A percentile compares a stretch with the other conserved stretches of the same genome.
Conservation (phyloP, 441 rosid genomes). For the Francoa sonchifolia region DNA sequence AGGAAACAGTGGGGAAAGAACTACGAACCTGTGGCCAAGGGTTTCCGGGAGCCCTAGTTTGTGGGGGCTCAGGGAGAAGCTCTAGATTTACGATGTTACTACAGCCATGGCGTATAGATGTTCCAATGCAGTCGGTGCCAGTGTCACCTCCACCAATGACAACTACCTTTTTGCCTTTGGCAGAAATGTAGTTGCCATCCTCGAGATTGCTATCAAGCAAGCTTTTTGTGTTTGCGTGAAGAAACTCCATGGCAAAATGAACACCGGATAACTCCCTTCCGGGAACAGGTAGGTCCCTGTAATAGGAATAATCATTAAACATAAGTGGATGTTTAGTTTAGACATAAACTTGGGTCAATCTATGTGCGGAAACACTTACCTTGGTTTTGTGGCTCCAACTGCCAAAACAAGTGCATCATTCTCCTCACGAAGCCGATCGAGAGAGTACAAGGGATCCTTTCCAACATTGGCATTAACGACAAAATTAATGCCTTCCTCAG, state of each 20-base stretch:
- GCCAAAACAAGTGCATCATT: conserved; percentile 88
- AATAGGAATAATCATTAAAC: conserved; percentile 10
- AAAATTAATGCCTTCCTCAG: conserved; percentile 77
- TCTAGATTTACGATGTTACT: conserved; percentile 68
- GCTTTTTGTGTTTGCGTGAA: conserved; percentile 93
- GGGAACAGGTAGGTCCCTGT: conserved; percentile 97
- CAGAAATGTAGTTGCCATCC: conserved; percentile 86
- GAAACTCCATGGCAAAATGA: conserved; percentile 98
- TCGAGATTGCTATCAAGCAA: conserved; percentile 78
- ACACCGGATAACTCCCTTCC: conserved; percentile 83
- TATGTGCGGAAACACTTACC: no score
- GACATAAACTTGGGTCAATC: no score
- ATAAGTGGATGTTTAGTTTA: no score
- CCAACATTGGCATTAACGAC: conserved; percentile 93
- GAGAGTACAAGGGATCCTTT: conserved; percentile 64
- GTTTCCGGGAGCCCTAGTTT: conserved; percentile 84
- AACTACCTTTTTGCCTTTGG: conserved; percentile 86
- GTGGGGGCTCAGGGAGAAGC: conserved; percentile 92
- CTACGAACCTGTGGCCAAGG: conserved; percentile 97
- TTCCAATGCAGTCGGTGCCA: conserved; percentile 98
- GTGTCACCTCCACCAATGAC: conserved; percentile 99
- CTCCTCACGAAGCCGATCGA: conserved; percentile 57
- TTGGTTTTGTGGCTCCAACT: conserved; percentile 95
- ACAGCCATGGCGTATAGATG: conserved; percentile 97
- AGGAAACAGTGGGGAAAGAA: not conserved